Conservation (phyloP, 345 rosid species). For the Aegle marmelos region DNA sequence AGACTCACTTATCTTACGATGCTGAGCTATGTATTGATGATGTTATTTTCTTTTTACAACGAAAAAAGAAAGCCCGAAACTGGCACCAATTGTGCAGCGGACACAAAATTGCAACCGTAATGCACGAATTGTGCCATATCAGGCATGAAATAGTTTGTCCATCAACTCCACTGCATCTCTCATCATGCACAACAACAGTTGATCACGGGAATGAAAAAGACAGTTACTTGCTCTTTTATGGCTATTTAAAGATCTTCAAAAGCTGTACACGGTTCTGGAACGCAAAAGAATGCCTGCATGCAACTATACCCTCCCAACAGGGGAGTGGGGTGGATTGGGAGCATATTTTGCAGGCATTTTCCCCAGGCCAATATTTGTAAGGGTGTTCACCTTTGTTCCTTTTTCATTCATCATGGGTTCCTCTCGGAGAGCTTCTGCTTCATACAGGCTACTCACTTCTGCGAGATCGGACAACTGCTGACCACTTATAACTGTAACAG, state of each 20-base stretch:
- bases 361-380: background rate
- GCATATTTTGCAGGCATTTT: constrained; percentile 45
- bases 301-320: constrained; percentile 70
- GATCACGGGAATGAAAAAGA: background rate
- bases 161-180: background rate
- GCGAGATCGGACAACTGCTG: constrained; percentile 34
- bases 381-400: constrained; percentile 15
- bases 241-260: background rate
- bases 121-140: background rate
- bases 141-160: background rate
- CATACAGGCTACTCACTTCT: constrained; percentile 11
- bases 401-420: constrained; percentile 21
- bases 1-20: background rate
- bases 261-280: constrained; percentile 9
- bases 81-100: background rate
- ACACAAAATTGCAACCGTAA: background rate
- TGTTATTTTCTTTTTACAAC: constrained; percentile 20
- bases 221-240: background rate
- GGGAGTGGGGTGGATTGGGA: constrained; percentile 75
- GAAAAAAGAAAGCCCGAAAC: background rate
- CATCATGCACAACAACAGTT: background rate
- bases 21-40: background rate
- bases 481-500: constrained; percentile 46
- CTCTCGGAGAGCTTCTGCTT: constrained; percentile 15
- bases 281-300: constrained; percentile 2